phyloP scores from a whole-genome alignment of 1,284 basidiomycete genomes.

The Heterobasidion parviporum region DNA sequence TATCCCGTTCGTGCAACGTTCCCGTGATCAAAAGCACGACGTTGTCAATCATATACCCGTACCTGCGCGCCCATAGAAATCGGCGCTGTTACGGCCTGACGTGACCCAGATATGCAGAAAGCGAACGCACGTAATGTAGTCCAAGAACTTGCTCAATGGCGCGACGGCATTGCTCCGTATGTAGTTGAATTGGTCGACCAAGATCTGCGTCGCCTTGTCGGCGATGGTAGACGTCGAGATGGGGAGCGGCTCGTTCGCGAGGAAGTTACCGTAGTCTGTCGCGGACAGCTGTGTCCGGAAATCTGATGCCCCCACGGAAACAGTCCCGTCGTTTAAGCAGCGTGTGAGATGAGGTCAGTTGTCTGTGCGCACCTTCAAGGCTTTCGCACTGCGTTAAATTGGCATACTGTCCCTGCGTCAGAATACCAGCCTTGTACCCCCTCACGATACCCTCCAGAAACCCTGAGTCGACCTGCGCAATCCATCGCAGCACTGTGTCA shows the following conservation, averaged over 20 bases:
- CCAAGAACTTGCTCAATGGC: slow-evolving; percentile 88
- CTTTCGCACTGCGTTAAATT: slow-evolving; percentile 98
- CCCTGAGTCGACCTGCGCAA: slow-evolving; percentile 62
- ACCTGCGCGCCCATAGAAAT: slow-evolving; percentile 38
- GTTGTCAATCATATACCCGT: slow-evolving; percentile 99
- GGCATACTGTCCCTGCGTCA: slow-evolving; percentile 84
- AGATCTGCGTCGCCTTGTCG: slow-evolving; percentile 89
- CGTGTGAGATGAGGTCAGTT: background rate
- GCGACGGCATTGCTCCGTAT: slow-evolving; percentile 87
- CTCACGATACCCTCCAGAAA: slow-evolving; percentile 91
- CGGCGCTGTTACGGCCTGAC: slow-evolving; percentile 1
- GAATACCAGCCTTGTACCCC: slow-evolving; percentile 91
- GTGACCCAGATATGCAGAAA: background rate
- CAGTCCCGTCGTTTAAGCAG: background rate
- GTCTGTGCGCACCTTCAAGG: slow-evolving; percentile 69
- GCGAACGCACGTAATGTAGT: slow-evolving; percentile 89
- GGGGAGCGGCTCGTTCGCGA: slow-evolving; percentile 94
- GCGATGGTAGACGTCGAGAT: slow-evolving; percentile 93
- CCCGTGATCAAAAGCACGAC: slow-evolving; percentile 97
- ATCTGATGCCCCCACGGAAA: slow-evolving; percentile 39
- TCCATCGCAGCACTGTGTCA: slow-evolving; percentile 15
- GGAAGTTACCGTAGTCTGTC: slow-evolving; percentile 98
- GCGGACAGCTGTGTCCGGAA: slow-evolving; percentile 89
- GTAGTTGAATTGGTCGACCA: slow-evolving; percentile 98
- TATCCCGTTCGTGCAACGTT: slow-evolving; percentile 95